A percentile compares a stretch with the other conserved stretches of the same genome.
phyloP scores from a whole-genome alignment of 139 green algal species.

The Chlorella sp. region DNA sequence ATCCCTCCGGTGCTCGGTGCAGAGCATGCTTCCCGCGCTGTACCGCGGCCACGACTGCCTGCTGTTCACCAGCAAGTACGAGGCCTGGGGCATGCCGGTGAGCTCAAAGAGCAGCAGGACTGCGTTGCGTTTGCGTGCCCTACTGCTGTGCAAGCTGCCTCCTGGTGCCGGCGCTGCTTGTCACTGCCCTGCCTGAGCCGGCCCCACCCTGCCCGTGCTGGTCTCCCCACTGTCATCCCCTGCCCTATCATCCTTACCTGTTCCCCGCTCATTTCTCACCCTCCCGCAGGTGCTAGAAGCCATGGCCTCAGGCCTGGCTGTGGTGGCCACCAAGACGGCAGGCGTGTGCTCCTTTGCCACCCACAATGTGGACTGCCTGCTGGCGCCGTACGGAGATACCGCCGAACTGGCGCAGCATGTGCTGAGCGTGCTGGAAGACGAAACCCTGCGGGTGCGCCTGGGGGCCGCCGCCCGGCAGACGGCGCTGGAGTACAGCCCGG shows the following conservation, averaged over 20 bases:
- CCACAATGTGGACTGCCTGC: slow-evolving; percentile 63
- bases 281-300: slow-evolving; percentile 58
- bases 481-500: background rate
- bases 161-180: background rate
- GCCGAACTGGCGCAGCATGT: slow-evolving; percentile 20
- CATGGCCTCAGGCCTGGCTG: slow-evolving; percentile 71
- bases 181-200: too few species aligned
- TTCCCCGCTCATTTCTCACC: background rate
- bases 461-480: slow-evolving; percentile 8
- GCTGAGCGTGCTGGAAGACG: slow-evolving; percentile 25
- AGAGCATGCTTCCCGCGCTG: slow-evolving; percentile 63
- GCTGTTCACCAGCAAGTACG: slow-evolving; percentile 74
- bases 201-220: too few species aligned
- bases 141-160: too few species aligned
- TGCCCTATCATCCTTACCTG: background rate
- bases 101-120: too few species aligned
- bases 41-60: slow-evolving; percentile 74
- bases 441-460: slow-evolving; percentile 3
- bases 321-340: slow-evolving; percentile 67
- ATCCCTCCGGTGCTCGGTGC: too few species aligned
- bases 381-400: slow-evolving; percentile 43
- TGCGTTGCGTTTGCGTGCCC: too few species aligned
- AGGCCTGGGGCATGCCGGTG: slow-evolving; percentile 86
- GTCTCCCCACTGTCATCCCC: background rate
- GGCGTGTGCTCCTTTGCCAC: slow-evolving; percentile 66